phyloP scores from a whole-genome alignment of 495 filamentous ascomycete genomes.

The Penicillium macrosclerotiorum region DNA sequence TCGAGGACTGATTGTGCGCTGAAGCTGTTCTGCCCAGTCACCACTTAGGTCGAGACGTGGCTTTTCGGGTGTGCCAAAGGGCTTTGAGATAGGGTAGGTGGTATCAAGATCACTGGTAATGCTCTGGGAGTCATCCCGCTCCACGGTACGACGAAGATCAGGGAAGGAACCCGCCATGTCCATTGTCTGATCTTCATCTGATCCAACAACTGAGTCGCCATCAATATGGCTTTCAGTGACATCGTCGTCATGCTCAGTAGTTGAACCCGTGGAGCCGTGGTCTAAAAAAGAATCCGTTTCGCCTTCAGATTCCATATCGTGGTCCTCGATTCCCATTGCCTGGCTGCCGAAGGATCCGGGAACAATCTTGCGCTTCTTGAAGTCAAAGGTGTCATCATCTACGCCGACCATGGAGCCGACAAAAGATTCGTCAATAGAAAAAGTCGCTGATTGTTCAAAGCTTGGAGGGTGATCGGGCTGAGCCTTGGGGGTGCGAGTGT shows the following conservation, averaged over 20 bases:
- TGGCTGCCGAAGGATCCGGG: conserved; percentile 76
- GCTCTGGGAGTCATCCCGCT: conserved; percentile 51
- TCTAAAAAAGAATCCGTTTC: conserved; percentile 81
- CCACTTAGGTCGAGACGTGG: conserved; percentile 54
- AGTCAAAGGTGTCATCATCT: conserved; percentile 82
- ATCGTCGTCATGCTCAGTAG: conserved; percentile 62
- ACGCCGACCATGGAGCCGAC: conserved; percentile 48
- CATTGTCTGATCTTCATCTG: conserved; percentile 66
- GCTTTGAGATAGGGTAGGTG: conserved; percentile 34
- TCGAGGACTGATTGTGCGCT: conserved; percentile 85
- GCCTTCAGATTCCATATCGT: conserved; percentile 38
- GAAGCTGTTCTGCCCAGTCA: conserved; percentile 89
- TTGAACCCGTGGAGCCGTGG: conserved; percentile 80
- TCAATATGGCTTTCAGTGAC: conserved; percentile 56
- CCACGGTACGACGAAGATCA: conserved; percentile 62
- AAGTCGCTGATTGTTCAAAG: conserved; percentile 44
- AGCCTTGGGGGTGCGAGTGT: conserved; percentile 56
- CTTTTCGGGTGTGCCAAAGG: conserved; percentile 58
- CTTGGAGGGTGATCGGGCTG: conserved; percentile 39
- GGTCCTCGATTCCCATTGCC: conserved; percentile 53
- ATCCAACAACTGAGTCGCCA: conserved; percentile 68
- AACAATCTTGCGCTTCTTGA: conserved; percentile 66
- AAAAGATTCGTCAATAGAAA: conserved; percentile 51
- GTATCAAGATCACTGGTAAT: conserved; percentile 47
- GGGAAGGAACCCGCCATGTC: conserved; percentile 77